phyloP scores from a whole-genome alignment of 2,329 filamentous ascomycete species.

The Helotiales sp. region DNA sequence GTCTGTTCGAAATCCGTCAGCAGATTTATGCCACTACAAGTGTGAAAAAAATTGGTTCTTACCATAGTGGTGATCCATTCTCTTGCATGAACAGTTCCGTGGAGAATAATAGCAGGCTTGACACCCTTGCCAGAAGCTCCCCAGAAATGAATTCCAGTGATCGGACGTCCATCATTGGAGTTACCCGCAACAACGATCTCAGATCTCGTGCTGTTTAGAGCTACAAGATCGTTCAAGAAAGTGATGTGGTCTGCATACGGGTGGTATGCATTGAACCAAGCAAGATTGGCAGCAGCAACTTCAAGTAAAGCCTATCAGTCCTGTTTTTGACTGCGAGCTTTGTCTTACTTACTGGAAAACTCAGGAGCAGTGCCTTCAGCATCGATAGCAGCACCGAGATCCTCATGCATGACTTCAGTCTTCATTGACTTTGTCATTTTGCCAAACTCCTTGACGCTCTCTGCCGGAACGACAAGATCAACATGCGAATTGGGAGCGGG shows the following conservation, averaged over 20 bases:
- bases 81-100: slow-evolving; percentile 63
- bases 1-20: too few species aligned
- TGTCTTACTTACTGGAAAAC: slow-evolving; percentile 10
- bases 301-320: slow-evolving; percentile 13
- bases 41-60: too few species aligned
- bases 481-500: slow-evolving; percentile 41
- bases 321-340: background rate
- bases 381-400: slow-evolving; percentile 50
- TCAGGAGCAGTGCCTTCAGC: slow-evolving; percentile 42
- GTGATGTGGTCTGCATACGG: slow-evolving; percentile 56
- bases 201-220: slow-evolving; percentile 51
- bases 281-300: slow-evolving; percentile 41
- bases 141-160: slow-evolving; percentile 58
- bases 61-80: slow-evolving; percentile 65
- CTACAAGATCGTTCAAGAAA: slow-evolving; percentile 54
- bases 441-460: slow-evolving; percentile 47
- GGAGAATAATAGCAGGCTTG: slow-evolving; percentile 60
- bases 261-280: slow-evolving; percentile 61
- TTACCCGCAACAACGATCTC: slow-evolving; percentile 55
- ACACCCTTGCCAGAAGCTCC: slow-evolving; percentile 50
- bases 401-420: slow-evolving; percentile 47
- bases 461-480: slow-evolving; percentile 50
- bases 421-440: slow-evolving; percentile 41
- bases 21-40: too few species aligned
- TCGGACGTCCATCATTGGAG: slow-evolving; percentile 51